These are phyloP conservation scores for Coelastrella sp. DNA, from an alignment of 139 green algal genomes.

Conservation along the genomic window DNA sequence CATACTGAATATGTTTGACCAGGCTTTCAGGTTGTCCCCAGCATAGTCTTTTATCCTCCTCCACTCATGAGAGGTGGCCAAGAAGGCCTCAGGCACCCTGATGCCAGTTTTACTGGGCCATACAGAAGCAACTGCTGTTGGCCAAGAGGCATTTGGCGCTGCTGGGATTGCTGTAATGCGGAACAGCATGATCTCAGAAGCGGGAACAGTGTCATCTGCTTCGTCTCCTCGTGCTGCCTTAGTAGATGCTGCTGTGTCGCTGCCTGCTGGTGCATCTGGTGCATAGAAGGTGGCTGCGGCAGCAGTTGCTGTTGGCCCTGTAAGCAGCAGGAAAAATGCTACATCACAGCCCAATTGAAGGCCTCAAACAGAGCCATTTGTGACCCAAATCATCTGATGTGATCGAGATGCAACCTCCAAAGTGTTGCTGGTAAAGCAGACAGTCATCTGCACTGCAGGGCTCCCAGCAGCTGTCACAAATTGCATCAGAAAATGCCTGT, in stretches of 20 bases:
- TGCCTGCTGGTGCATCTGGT: neutral
- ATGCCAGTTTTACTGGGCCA: neutral
- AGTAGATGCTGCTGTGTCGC: neutral
- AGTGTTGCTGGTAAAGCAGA: too few relatives aligned
- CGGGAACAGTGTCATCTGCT: neutral
- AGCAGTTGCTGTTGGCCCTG: neutral
- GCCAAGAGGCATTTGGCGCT: conserved; percentile 6
- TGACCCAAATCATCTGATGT: too few relatives aligned
- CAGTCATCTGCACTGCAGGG: too few relatives aligned
- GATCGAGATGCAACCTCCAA: too few relatives aligned
- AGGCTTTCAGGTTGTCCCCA: conserved; percentile 23
- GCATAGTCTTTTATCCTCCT: conserved; percentile 36
- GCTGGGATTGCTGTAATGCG: neutral
- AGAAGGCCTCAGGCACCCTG: conserved; percentile 29
- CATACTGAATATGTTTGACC: conserved; percentile 23
- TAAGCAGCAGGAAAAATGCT: neutral
- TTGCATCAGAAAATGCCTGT: too few relatives aligned
- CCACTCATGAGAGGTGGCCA: conserved; percentile 49
- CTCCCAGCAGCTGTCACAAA: too few relatives aligned
- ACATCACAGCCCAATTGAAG: neutral
- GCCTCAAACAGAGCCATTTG: too few relatives aligned
- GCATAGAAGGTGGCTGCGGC: neutral
- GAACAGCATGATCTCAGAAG: neutral
- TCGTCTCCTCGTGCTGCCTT: neutral
- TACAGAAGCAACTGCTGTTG: neutral